These are phyloP conservation scores for Hypomontagnella monticulosa DNA, from an alignment of 495 filamentous ascomycete genomes.

Conservation along the genomic window DNA sequence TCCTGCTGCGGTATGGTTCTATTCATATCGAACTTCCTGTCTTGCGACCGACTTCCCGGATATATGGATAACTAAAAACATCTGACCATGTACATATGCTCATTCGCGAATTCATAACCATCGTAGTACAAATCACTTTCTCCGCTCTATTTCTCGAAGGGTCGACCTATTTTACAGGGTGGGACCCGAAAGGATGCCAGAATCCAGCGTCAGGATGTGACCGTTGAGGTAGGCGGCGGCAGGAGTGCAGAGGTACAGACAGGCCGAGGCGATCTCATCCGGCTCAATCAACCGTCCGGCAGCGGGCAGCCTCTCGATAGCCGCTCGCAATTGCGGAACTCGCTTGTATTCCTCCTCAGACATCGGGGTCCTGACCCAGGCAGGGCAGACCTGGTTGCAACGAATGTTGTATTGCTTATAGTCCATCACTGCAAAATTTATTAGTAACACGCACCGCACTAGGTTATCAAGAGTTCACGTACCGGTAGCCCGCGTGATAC, in stretches of 20 bases:
- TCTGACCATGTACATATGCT: no score
- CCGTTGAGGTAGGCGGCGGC: constrained; percentile 26
- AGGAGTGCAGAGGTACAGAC: constrained; percentile 36
- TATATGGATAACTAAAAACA: no score
- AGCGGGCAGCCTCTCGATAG: constrained; percentile 17
- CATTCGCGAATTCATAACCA: no score
- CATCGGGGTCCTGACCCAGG: constrained; percentile 56
- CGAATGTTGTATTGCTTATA: constrained; percentile 29
- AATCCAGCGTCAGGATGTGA: constrained; percentile 24
- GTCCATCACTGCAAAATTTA: constrained; percentile 29
- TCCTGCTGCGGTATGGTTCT: no score
- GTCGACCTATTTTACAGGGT: constrained; percentile 13
- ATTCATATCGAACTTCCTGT: no score
- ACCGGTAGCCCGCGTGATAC: constrained; percentile 39
- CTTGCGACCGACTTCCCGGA: no score
- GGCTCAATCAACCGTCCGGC: constrained; percentile 25
- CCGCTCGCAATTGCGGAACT: constrained; percentile 12
- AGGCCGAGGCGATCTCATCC: constrained; percentile 35
- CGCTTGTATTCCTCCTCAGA: constrained; percentile 43
- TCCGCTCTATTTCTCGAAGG: no score
- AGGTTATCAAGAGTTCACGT: not conserved
- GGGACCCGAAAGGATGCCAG: constrained; percentile 32
- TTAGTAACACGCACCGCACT: not conserved
- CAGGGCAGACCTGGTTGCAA: constrained; percentile 41
- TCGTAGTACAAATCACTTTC: no score